A percentile compares a stretch with the other conserved stretches of the same genome.
These are phyloP conservation scores for Schrenkiella parvula DNA, from an alignment of 345 rosid species.

Conservation along the genomic window DNA sequence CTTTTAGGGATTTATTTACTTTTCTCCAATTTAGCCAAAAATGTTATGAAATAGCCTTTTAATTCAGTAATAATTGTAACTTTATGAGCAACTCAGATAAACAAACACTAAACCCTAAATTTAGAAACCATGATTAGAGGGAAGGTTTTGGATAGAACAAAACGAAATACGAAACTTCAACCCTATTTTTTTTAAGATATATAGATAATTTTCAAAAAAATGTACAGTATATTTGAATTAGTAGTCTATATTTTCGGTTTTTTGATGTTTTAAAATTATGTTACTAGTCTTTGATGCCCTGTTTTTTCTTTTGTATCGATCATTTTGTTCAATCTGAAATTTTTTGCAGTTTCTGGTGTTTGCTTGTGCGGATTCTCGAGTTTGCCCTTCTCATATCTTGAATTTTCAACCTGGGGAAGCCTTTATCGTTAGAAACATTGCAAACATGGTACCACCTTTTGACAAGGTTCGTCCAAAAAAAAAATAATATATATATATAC, in stretches of 20 bases:
- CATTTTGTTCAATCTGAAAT: not conserved
- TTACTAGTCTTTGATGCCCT: too few relatives aligned
- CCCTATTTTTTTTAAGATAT: too few relatives aligned
- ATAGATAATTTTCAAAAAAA: too few relatives aligned
- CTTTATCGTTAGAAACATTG: slow-evolving; percentile 91
- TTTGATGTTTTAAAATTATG: too few relatives aligned
- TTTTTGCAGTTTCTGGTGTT: slow-evolving; percentile 78
- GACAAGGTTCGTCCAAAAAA: slow-evolving; percentile 46
- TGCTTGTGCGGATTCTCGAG: slow-evolving; percentile 98
- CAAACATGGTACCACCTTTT: slow-evolving; percentile 90
- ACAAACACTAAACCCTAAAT: not conserved
- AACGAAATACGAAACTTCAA: too few relatives aligned
- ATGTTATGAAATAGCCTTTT: not conserved
- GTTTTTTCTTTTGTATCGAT: too few relatives aligned
- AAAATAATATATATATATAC: too few relatives aligned
- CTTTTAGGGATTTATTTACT: not conserved
- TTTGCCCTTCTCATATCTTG: slow-evolving; percentile 87
- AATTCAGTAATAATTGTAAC: not conserved
- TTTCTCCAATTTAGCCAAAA: not conserved
- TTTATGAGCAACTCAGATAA: slow-evolving; percentile 5
- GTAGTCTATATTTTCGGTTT: too few relatives aligned
- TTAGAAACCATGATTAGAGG: not conserved
- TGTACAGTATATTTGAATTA: too few relatives aligned
- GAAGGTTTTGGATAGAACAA: too few relatives aligned
- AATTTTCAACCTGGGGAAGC: slow-evolving; percentile 97